Evolutionary conservation across 768 basidiomycete genomes (phyloP).

Genomic region (Pleurotus tuber-regium): DNA sequence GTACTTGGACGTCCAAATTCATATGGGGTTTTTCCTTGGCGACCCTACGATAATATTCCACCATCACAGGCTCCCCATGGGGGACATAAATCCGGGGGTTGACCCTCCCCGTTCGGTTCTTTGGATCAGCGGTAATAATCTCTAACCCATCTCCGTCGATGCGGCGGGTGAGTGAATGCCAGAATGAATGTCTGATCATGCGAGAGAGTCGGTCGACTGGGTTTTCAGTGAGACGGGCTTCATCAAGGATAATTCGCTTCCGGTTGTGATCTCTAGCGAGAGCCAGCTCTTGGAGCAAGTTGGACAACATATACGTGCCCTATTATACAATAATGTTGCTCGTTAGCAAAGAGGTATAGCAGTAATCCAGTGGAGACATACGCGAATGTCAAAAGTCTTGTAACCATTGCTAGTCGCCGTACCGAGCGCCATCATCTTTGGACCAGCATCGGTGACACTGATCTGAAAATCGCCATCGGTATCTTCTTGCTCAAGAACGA

Average conservation of each 20-base stretch:
- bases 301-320: slow-evolving; percentile 99
- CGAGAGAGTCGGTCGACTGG: slow-evolving; percentile 94
- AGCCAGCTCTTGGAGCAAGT: slow-evolving; percentile 97
- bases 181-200: slow-evolving; percentile 98
- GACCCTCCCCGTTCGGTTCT: slow-evolving; percentile 89
- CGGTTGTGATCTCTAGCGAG: slow-evolving; percentile 93
- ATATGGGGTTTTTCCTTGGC: slow-evolving; percentile 91
- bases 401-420: slow-evolving; percentile 97
- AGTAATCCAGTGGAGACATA: slow-evolving; percentile 31
- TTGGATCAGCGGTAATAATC: slow-evolving; percentile 96
- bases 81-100: slow-evolving; percentile 96
- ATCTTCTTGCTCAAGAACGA: slow-evolving; percentile 96
- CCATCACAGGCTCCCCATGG: slow-evolving; percentile 90
- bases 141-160: slow-evolving; percentile 98
- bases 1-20: slow-evolving; percentile 87
- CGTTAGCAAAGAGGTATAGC: slow-evolving; percentile 8
- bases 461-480: slow-evolving; percentile 97
- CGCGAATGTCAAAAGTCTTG: slow-evolving; percentile 95
- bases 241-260: slow-evolving; percentile 97
- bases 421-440: slow-evolving; percentile 93
- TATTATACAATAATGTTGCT: slow-evolving; percentile 27
- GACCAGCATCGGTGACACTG: slow-evolving; percentile 93
- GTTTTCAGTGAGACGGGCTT: slow-evolving; percentile 95
- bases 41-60: slow-evolving; percentile 91
- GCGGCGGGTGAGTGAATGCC: slow-evolving; percentile 94